A percentile compares a stretch with the other conserved stretches of the same genome.
Conservation (phyloP, 305 asterid species). For the Withania somnifera region DNA sequence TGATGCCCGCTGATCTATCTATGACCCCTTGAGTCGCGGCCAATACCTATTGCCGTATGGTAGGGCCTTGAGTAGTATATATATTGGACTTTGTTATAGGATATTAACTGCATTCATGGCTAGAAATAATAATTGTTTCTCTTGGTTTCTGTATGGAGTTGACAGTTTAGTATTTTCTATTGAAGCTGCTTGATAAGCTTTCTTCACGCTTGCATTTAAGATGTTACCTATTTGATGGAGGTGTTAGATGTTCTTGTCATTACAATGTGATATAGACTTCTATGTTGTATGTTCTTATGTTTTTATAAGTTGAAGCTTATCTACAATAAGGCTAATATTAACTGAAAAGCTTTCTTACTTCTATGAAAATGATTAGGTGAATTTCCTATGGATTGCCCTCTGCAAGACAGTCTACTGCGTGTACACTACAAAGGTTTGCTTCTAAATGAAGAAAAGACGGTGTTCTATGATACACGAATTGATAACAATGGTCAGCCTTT, state of each 20-base stretch:
- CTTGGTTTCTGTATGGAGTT: neutral
- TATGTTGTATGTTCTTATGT: neutral
- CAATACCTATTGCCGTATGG: neutral
- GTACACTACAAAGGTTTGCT: conserved; percentile 94
- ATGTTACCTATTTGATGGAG: neutral
- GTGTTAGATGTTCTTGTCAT: neutral
- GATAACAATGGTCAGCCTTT: conserved; percentile 70
- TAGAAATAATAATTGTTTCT: neutral
- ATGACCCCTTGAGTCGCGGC: neutral
- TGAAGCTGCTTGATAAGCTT: neutral
- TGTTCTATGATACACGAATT: conserved; percentile 71
- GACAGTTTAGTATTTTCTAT: neutral
- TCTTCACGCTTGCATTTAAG: neutral
- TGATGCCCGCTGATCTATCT: neutral
- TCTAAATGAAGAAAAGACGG: conserved; percentile 64
- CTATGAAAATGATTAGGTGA: conserved; percentile 57
- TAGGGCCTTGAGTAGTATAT: neutral
- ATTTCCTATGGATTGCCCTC: conserved; percentile 99
- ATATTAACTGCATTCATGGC: neutral
- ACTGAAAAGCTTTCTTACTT: conserved; percentile 9
- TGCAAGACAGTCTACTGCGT: conserved; percentile 76
- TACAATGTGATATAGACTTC: neutral
- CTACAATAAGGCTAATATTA: neutral
- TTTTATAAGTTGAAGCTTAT: neutral
- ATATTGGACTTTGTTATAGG: neutral